Evolutionary conservation across 2,329 filamentous ascomycete genomes (phyloP).

Genomic region (Pyrenophora seminiperda): DNA sequence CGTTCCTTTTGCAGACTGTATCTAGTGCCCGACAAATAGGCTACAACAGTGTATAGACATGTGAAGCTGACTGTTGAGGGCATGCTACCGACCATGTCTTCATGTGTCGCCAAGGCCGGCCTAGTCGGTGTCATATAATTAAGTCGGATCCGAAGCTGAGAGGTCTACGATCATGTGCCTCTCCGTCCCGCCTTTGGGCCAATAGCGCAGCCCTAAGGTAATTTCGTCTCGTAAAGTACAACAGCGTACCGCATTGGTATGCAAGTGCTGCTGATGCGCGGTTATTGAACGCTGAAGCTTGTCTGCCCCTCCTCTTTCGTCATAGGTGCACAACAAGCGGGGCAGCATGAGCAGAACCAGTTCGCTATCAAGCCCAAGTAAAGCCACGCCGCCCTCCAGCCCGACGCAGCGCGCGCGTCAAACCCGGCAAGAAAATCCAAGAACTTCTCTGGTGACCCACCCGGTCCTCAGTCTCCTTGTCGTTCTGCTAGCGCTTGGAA

Average conservation of each 20-base stretch:
- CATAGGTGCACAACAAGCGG: constrained; percentile 28
- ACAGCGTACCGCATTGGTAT: constrained; percentile 14
- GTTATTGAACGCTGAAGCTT: constrained; percentile 18
- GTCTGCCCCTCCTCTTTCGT: constrained; percentile 24
- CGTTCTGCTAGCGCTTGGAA: constrained; percentile 42
- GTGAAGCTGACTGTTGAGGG: no score
- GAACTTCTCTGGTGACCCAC: constrained; percentile 25
- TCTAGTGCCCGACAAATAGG: no score
- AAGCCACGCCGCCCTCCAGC: constrained; percentile 17
- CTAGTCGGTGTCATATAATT: constrained; percentile 1
- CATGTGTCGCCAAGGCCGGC: not conserved
- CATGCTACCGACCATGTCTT: no score
- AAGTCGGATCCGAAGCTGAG: not conserved
- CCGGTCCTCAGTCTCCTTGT: constrained; percentile 36
- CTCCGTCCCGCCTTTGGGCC: constrained; percentile 7
- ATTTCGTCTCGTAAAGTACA: constrained; percentile 1
- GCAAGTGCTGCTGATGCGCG: constrained; percentile 20
- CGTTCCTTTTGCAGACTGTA: constrained; percentile 26
- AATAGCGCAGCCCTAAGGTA: constrained; percentile 8
- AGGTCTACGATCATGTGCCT: not conserved
- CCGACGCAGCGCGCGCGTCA: constrained; percentile 3
- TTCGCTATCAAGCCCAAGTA: constrained; percentile 17
- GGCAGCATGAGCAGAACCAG: constrained; percentile 16
- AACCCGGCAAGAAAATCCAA: constrained; percentile 4
- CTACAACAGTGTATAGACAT: no score